Evolutionary conservation across 1,284 basidiomycete genomes (phyloP).

Genomic region (Omphalotus olearius): DNA sequence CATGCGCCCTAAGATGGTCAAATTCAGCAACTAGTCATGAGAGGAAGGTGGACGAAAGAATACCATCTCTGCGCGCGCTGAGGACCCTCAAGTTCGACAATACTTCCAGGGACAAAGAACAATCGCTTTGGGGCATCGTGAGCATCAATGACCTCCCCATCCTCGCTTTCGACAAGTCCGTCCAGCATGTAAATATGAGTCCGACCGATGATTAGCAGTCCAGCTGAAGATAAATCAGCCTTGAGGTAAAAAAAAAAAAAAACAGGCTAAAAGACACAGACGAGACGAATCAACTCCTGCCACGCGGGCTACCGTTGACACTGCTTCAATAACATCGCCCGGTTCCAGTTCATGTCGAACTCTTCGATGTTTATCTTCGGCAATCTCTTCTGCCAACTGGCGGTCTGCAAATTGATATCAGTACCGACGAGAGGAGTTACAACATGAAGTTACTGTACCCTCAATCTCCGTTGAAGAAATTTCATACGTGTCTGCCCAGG

Average conservation of each 20-base stretch:
- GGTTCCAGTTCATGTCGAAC: constrained; percentile 84
- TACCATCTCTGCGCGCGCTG: constrained; percentile 80
- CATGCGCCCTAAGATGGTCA: constrained; percentile 59
- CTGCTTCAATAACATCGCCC: constrained; percentile 90
- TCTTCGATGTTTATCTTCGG: constrained; percentile 75
- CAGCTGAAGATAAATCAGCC: constrained; percentile 48
- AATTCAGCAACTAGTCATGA: not conserved
- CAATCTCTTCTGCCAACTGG: constrained; percentile 64
- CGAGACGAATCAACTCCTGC: constrained; percentile 86
- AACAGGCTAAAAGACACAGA: constrained; percentile 34
- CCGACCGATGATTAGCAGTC: constrained; percentile 82
- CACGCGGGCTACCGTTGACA: constrained; percentile 80
- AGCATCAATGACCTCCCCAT: constrained; percentile 88
- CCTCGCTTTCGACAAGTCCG: constrained; percentile 84
- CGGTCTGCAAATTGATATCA: constrained; percentile 30
- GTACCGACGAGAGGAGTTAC: no score
- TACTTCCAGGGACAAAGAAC: constrained; percentile 82
- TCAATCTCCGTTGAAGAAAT: constrained; percentile 60
- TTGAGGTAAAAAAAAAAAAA: constrained; percentile 4
- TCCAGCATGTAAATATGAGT: constrained; percentile 90
- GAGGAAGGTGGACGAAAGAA: constrained; percentile 19
- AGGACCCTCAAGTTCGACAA: constrained; percentile 72
- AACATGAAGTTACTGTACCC: constrained; percentile 29
- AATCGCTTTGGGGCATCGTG: constrained; percentile 81
- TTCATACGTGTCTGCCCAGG: constrained; percentile 80